Percentiles rank a stretch among this genome's conserved stretches.
Evolutionary conservation across 2,329 filamentous ascomycete genomes (phyloP).

Genomic region (Spiromastix sp.): DNA sequence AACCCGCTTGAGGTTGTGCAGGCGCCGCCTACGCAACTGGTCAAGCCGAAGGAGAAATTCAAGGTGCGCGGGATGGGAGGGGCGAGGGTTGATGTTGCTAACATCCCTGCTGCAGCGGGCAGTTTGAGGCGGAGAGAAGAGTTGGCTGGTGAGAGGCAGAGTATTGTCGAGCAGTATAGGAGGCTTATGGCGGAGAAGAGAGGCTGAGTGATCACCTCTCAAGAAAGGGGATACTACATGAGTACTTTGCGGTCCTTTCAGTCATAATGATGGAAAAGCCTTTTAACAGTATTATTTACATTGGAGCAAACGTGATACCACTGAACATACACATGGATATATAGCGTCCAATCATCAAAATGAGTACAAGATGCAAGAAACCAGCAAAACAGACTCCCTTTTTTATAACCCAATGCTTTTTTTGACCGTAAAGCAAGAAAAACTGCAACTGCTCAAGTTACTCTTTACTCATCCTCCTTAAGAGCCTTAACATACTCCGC

Average conservation of each 20-base stretch:
- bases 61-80: constrained; percentile 48
- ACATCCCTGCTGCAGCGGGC: constrained; percentile 59
- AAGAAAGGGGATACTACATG: constrained; percentile 12
- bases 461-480: constrained; percentile 17
- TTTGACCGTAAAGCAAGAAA: no score
- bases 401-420: no score
- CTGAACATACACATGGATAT: no score
- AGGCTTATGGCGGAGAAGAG: constrained; percentile 54
- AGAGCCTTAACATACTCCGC: constrained; percentile 54
- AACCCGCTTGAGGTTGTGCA: constrained; percentile 48
- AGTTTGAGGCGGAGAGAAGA: constrained; percentile 65
- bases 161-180: constrained; percentile 65
- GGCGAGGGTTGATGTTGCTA: constrained; percentile 55
- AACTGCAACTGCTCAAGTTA: no score
- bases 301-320: no score
- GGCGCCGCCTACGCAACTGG: constrained; percentile 65
- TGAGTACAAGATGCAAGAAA: no score
- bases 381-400: no score
- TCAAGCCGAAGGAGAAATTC: constrained; percentile 52
- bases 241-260: constrained; percentile 9
- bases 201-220: no score
- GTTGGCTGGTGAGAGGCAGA: constrained; percentile 55
- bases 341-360: no score
- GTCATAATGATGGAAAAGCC: no score
- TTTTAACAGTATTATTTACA: no score